Evolutionary conservation across 495 filamentous ascomycete species (phyloP), one percentile per base, ranked within the genome.

Genomic region (Aspergillus baeticus): DNA sequence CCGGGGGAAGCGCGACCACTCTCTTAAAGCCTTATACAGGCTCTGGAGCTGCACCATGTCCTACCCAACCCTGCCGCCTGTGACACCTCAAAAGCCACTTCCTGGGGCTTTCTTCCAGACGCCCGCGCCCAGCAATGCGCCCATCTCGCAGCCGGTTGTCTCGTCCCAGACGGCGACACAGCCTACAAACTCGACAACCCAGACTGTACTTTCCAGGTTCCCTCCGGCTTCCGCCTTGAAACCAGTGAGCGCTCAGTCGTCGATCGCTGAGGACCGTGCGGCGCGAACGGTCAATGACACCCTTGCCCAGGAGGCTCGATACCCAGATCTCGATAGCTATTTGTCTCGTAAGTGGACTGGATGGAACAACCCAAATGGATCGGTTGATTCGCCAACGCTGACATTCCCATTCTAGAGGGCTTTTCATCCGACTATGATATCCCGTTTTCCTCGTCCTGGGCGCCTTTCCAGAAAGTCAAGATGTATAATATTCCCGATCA

Each of bases 351-450:
- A 79, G 88, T 84, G 35, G 35, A 54, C 10, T 26, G n/a, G 31
- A 42, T 6, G 18, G 20, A 11, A 4, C 26, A 29, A 29, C 8
- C 18, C 13, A 20, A 37, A 26, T 37, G n/a, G 21, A 29, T 2
- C 11, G 18, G 8, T 58, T 38, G 38, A 43, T n/a, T n/a, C n/a
- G n/a, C n/a, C n/a, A n/a, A n/a, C n/a, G n/a, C 37, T 57, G 22
- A 51, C 57, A 31, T 21, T 31, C 58, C 29, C 43, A 56, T 5
- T 52, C 34, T 55, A 85, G 92, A 96, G 76, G 88, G 88, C 63
- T 87, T 86, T 65, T 96, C 91, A 1, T 92, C 89, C 59, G 92
- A 97, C 61, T 98, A 98, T 72, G 92, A 97, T 62, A 69, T 96
- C 21, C 73, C 81, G 49, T 70, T 77, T 6, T 69, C 76, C 15